phyloP scores from a whole-genome alignment of 2,329 filamentous ascomycete genomes.

The Microcyclosporella mali region DNA sequence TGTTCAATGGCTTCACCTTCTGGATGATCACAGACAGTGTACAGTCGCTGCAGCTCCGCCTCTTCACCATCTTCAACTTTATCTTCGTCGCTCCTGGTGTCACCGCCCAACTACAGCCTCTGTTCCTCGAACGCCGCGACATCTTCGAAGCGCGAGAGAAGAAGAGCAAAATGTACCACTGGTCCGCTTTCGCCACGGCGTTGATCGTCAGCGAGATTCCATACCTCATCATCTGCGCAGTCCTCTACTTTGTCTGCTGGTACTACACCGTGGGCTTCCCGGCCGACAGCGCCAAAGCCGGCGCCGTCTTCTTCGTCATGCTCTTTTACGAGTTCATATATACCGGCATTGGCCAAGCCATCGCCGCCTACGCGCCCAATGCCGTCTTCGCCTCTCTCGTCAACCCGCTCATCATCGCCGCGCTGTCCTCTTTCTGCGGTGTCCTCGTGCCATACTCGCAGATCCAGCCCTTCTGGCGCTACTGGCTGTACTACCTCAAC shows the following conservation, averaged over 20 bases:
- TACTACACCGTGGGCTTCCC: slow-evolving; percentile 41
- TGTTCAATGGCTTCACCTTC: slow-evolving; percentile 48
- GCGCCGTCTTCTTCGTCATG: slow-evolving; percentile 40
- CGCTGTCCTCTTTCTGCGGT: slow-evolving; percentile 31
- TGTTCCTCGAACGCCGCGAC: slow-evolving; percentile 53
- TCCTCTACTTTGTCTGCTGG: slow-evolving; percentile 43
- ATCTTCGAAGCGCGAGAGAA: slow-evolving; percentile 56
- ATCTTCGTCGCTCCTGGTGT: slow-evolving; percentile 38
- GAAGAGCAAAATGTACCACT: slow-evolving; percentile 66
- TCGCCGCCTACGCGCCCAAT: slow-evolving; percentile 41
- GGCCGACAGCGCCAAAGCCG: slow-evolving; percentile 40
- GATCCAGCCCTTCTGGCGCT: slow-evolving; percentile 33
- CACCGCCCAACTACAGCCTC: slow-evolving; percentile 53
- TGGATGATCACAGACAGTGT: slow-evolving; percentile 36
- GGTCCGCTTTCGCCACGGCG: slow-evolving; percentile 64
- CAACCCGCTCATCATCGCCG: slow-evolving; percentile 34
- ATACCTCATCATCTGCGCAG: slow-evolving; percentile 55
- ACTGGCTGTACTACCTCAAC: slow-evolving; percentile 38
- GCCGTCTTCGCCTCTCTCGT: slow-evolving; percentile 42
- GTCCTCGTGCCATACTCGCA: slow-evolving; percentile 32
- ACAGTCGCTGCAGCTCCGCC: slow-evolving; percentile 34
- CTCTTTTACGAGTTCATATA: slow-evolving; percentile 55
- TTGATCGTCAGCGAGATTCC: slow-evolving; percentile 67
- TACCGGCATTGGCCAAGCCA: slow-evolving; percentile 51
- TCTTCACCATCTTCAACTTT: slow-evolving; percentile 33